These are phyloP conservation scores for Flaveria floridana DNA, from an alignment of 140 eudicot species.

Conservation along the genomic window DNA sequence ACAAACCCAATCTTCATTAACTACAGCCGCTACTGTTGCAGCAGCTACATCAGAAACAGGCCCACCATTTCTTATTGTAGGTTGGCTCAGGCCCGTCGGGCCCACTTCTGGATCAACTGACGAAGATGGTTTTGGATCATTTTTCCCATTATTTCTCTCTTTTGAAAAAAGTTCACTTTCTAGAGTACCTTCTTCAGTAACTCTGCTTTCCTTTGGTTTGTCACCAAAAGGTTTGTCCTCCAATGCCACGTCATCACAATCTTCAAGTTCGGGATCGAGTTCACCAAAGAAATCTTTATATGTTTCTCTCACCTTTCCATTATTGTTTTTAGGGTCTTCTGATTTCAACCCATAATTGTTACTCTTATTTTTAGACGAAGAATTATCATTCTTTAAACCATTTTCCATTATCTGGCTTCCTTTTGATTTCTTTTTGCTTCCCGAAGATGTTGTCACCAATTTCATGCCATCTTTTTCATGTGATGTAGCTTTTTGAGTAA, in stretches of 20 bases:
- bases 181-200: constrained; percentile 39
- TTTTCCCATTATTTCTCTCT: constrained; percentile 42
- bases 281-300: constrained; percentile 89
- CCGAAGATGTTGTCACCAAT: constrained; percentile 43
- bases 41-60: constrained; percentile 51
- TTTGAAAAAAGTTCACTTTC: constrained; percentile 38
- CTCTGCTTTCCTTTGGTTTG: constrained; percentile 38
- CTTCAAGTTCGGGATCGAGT: constrained; percentile 58
- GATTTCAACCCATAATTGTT: constrained; percentile 29
- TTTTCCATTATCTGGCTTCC: constrained; percentile 43
- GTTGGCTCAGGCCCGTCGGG: constrained; percentile 38
- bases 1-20: constrained; percentile 79
- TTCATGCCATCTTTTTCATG: constrained; percentile 46
- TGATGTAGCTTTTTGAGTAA: constrained; percentile 45
- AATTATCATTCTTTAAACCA: constrained; percentile 37
- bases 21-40: constrained; percentile 47
- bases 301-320: constrained; percentile 46
- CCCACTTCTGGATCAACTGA: constrained; percentile 36
- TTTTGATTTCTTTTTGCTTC: constrained; percentile 58
- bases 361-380: constrained; percentile 48
- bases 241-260: constrained; percentile 43
- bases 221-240: constrained; percentile 44
- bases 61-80: constrained; percentile 41
- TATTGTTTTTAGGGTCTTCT: constrained; percentile 40
- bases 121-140: constrained; percentile 38